phyloP scores from a whole-genome alignment of 805 yeast species.

The Kockiozyma suomiensis region DNA sequence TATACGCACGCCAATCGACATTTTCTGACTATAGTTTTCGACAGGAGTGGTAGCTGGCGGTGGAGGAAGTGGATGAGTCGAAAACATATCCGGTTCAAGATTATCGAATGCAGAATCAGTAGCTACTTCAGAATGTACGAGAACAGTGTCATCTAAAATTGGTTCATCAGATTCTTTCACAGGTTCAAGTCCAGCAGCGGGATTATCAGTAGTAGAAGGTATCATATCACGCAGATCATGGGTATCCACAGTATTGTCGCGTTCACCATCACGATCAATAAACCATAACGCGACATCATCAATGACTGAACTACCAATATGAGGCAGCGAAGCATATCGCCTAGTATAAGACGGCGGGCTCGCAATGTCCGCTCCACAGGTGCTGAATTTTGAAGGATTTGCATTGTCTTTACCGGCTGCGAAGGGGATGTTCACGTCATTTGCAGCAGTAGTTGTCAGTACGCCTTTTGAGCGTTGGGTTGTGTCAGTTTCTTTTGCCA shows the following conservation, averaged over 20 bases:
- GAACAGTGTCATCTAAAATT: not conserved
- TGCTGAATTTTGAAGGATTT: not conserved
- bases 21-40: too few relatives aligned
- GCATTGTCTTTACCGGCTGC: not conserved
- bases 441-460: not conserved
- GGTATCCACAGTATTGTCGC: not conserved
- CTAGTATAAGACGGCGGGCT: too few relatives aligned
- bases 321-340: not conserved
- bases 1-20: not conserved
- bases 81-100: conserved; percentile 12
- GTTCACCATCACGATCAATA: not conserved
- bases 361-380: not conserved
- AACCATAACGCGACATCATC: not conserved
- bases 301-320: not conserved
- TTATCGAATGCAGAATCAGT: not conserved
- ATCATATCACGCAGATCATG: not conserved
- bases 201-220: not conserved
- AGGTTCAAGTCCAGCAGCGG: not conserved
- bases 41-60: not conserved
- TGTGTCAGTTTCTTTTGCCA: not conserved
- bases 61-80: not conserved
- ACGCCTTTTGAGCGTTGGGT: not conserved
- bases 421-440: not conserved
- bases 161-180: not conserved
- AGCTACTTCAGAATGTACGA: not conserved